A percentile compares a stretch with the other conserved stretches of the same genome.
These are phyloP conservation scores for Penicillium sp. DNA, from an alignment of 2,329 filamentous ascomycete species.

Conservation along the genomic window DNA sequence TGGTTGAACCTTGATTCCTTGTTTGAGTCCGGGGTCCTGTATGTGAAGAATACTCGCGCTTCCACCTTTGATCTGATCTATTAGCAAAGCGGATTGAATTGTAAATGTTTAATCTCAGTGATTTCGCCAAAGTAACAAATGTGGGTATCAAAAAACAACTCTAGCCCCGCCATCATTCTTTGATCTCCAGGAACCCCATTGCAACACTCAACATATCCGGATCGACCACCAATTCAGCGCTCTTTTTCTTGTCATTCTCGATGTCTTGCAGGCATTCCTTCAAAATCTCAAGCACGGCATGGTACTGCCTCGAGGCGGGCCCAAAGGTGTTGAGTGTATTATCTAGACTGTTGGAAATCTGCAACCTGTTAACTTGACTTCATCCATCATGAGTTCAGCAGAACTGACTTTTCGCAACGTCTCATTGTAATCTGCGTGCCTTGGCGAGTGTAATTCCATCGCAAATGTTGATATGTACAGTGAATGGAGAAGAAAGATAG, in stretches of 20 bases:
- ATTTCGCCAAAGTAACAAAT: not conserved
- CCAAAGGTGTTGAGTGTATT: slow-evolving; percentile 44
- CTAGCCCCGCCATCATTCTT: slow-evolving; percentile 11
- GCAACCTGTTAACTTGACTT: not conserved
- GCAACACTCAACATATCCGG: slow-evolving; percentile 32
- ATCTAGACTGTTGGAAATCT: slow-evolving; percentile 45
- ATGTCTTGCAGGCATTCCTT: slow-evolving; percentile 34
- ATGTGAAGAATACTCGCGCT: not conserved
- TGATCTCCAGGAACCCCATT: slow-evolving; percentile 35
- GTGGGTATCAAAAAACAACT: slow-evolving; percentile 10
- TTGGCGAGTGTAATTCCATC: not conserved
- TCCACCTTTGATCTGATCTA: not conserved
- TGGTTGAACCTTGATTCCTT: not conserved
- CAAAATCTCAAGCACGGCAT: slow-evolving; percentile 37
- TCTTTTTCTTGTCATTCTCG: slow-evolving; percentile 15
- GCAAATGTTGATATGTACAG: not conserved
- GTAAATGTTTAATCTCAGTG: not conserved
- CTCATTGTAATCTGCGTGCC: slow-evolving; percentile 18
- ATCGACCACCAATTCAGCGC: slow-evolving; percentile 20
- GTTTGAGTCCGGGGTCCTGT: not conserved
- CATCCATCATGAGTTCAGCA: too few relatives aligned
- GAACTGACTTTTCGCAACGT: slow-evolving; percentile 18
- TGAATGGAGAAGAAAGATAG: not conserved
- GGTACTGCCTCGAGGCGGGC: slow-evolving; percentile 37
- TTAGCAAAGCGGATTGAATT: not conserved